A percentile compares a stretch with the other conserved stretches of the same genome.
Evolutionary conservation across 768 basidiomycete species (phyloP).

Genomic region (Mycena filopes): DNA sequence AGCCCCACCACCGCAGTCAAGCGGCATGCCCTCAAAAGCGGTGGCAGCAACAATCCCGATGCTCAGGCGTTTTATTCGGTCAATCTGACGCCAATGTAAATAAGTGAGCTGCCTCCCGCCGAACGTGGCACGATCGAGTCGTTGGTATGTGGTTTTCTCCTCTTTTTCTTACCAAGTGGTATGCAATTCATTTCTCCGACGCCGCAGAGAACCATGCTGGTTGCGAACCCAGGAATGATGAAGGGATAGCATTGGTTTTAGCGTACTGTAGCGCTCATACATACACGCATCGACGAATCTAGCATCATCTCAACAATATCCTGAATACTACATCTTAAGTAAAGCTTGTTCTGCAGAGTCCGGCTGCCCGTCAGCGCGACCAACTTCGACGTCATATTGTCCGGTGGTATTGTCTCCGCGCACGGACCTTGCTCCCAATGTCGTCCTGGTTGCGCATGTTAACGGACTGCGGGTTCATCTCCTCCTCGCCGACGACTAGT

Average conservation of each 20-base stretch:
- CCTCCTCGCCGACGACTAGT: conserved; percentile 94
- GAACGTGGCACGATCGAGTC: conserved; percentile 37
- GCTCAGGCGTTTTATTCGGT: conserved; percentile 41
- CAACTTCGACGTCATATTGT: conserved; percentile 76
- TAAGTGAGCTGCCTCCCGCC: conserved; percentile 55
- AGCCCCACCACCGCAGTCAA: conserved; percentile 41
- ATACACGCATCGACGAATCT: too few relatives aligned
- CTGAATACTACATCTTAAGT: conserved; percentile 4
- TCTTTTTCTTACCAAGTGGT: conserved; percentile 11
- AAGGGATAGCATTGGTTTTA: not conserved
- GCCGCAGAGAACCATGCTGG: conserved; percentile 10
- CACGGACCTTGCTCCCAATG: conserved; percentile 85
- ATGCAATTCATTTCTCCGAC: conserved; percentile 32
- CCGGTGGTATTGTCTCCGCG: conserved; percentile 78
- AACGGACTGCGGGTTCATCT: conserved; percentile 86
- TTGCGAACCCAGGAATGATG: conserved; percentile 8
- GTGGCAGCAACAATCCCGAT: conserved; percentile 3
- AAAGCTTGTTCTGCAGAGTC: conserved; percentile 57
- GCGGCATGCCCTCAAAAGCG: conserved; percentile 42
- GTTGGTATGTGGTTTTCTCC: conserved; percentile 1
- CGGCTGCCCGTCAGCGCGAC: conserved; percentile 71
- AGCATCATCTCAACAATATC: too few relatives aligned
- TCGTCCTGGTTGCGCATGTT: conserved; percentile 98
- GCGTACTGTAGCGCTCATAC: too few relatives aligned
- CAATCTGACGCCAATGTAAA: conserved; percentile 59